Percentiles rank a stretch among this genome's conserved stretches.
Conservation (phyloP, 2,329 filamentous ascomycete species). For the Fusarium sp. region DNA sequence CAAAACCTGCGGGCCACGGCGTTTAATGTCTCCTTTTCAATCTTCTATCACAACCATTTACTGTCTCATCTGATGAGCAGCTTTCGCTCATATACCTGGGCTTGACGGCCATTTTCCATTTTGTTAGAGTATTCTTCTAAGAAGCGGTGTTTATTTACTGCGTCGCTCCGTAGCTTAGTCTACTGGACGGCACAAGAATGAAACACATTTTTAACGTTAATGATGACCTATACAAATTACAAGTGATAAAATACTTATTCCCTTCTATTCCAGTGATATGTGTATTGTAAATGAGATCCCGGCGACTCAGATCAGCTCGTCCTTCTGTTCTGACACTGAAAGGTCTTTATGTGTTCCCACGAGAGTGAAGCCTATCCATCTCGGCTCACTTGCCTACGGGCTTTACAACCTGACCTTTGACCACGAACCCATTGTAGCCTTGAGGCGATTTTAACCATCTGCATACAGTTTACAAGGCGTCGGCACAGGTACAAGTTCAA, state of each 20-base stretch:
- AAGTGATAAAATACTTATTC: not conserved
- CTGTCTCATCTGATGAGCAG: slow-evolving; percentile 37
- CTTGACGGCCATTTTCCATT: slow-evolving; percentile 43
- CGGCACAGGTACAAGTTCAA: not conserved
- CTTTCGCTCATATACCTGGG: slow-evolving; percentile 43
- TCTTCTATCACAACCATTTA: slow-evolving; percentile 31
- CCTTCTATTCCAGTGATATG: not conserved
- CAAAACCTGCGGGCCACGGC: slow-evolving; percentile 50
- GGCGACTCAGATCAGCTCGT: not conserved
- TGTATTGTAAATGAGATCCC: not conserved
- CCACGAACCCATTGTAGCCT: not conserved
- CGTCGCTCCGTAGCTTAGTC: slow-evolving; percentile 40
- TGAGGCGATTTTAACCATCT: not conserved
- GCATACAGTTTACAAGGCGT: not conserved
- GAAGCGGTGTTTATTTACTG: slow-evolving; percentile 42
- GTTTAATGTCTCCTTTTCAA: slow-evolving; percentile 45
- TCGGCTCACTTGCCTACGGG: not conserved
- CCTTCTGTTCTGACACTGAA: not conserved
- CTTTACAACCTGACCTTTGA: not conserved
- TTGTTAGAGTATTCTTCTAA: slow-evolving; percentile 45
- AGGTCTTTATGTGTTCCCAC: not conserved
- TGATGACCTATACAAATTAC: slow-evolving; percentile 2
- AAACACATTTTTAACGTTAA: slow-evolving; percentile 32
- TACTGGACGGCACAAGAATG: slow-evolving; percentile 36
- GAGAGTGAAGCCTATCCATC: not conserved